Evolutionary conservation across 768 basidiomycete species (phyloP).

Genomic region (Mycena rebaudengoi): DNA sequence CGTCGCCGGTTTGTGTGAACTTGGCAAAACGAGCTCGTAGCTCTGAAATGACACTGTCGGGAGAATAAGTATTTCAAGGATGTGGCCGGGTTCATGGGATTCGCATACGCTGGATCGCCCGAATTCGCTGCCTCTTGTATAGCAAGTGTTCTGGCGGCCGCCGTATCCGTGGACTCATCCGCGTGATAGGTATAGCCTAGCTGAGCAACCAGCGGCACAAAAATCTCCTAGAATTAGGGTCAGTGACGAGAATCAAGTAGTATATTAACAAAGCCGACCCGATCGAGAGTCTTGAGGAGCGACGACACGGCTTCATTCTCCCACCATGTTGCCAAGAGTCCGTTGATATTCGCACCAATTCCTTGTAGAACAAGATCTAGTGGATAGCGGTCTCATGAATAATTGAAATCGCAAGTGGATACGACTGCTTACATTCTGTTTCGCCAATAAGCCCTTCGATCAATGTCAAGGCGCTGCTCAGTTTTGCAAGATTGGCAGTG

Average conservation of each 20-base stretch:
- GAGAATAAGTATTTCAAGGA: not conserved
- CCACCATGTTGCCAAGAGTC: slow-evolving; percentile 68
- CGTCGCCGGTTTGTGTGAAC: not conserved
- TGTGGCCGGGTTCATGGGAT: too few relatives aligned
- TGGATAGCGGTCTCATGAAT: not conserved
- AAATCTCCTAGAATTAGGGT: slow-evolving; percentile 40
- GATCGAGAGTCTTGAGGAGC: slow-evolving; percentile 49
- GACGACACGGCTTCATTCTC: slow-evolving; percentile 55
- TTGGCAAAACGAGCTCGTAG: not conserved
- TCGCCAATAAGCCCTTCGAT: slow-evolving; percentile 61
- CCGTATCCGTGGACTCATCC: slow-evolving; percentile 58
- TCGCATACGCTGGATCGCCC: slow-evolving; percentile 46
- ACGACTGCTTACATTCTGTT: slow-evolving; percentile 54
- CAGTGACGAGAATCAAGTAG: not conserved
- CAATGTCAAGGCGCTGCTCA: slow-evolving; percentile 64
- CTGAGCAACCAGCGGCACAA: slow-evolving; percentile 61
- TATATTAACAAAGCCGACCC: slow-evolving; percentile 37
- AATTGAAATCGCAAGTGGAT: too few relatives aligned
- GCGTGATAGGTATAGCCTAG: slow-evolving; percentile 65
- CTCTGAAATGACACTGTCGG: not conserved
- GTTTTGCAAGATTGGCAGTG: slow-evolving; percentile 64
- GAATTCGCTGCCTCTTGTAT: slow-evolving; percentile 52
- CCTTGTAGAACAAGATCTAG: slow-evolving; percentile 7
- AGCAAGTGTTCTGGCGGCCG: slow-evolving; percentile 65
- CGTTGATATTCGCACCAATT: slow-evolving; percentile 41